phyloP scores from a whole-genome alignment of 768 basidiomycete species.

The Nidula microcarpa region DNA sequence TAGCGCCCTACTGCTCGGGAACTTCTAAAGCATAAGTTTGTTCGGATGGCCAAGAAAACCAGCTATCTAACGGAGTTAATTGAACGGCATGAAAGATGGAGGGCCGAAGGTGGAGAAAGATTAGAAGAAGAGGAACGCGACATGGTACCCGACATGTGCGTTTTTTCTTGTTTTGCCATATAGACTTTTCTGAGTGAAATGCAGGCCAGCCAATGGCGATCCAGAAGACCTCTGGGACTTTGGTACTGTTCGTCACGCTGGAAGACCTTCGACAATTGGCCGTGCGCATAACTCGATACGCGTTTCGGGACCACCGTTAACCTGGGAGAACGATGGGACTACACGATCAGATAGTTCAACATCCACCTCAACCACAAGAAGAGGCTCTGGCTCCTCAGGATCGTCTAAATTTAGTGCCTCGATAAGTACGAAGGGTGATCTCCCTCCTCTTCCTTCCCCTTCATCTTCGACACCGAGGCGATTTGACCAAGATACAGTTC shows the following conservation, averaged over 20 bases:
- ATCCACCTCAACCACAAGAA: conserved; percentile 17
- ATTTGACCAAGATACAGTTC: conserved; percentile 67
- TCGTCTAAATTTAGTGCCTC: conserved; percentile 42
- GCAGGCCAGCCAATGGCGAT: conserved; percentile 54
- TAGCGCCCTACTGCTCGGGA: conserved; percentile 95
- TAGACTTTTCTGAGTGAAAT: background rate
- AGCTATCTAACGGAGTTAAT: conserved; percentile 94
- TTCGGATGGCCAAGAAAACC: conserved; percentile 92
- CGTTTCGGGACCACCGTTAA: conserved; percentile 63
- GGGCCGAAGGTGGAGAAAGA: conserved; percentile 79
- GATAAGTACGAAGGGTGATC: conserved; percentile 50
- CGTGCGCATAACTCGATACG: conserved; percentile 53
- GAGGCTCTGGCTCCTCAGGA: conserved; percentile 21
- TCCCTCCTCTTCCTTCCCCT: conserved; percentile 54
- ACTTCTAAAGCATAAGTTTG: conserved; percentile 93
- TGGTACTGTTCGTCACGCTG: conserved; percentile 85
- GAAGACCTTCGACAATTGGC: conserved; percentile 62
- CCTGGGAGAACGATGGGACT: conserved; percentile 75
- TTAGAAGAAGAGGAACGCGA: conserved; percentile 69
- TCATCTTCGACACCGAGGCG: conserved; percentile 32
- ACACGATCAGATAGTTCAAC: conserved; percentile 39
- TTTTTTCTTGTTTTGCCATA: conserved; percentile 6
- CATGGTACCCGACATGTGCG: conserved; percentile 62
- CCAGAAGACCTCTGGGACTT: conserved; percentile 95
- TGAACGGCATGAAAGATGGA: conserved; percentile 93